A percentile compares a stretch with the other conserved stretches of the same genome.
Conservation (phyloP, 1,284 basidiomycete genomes). For the Ganoderma lingzhi region DNA sequence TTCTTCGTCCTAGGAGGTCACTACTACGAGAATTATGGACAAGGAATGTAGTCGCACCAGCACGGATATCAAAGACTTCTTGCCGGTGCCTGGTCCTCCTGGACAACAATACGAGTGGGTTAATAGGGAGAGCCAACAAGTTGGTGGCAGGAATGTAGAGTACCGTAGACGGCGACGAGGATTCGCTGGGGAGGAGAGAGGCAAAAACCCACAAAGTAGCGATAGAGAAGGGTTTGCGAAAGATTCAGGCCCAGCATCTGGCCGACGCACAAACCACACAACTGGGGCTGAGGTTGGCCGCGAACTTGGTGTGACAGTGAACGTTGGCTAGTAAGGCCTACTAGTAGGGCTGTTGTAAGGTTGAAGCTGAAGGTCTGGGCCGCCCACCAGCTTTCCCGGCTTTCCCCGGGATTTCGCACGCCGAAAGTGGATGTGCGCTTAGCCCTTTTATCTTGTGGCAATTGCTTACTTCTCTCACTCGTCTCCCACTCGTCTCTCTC, state of each 20-base stretch:
- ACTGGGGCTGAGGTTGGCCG: too few relatives aligned
- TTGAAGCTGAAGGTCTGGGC: too few relatives aligned
- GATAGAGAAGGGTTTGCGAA: neutral
- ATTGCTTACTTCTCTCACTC: too few relatives aligned
- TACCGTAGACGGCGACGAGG: neutral
- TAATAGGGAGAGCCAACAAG: neutral
- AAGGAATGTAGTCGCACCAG: slow-evolving; percentile 2
- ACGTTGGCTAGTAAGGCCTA: too few relatives aligned
- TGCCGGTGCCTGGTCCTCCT: slow-evolving; percentile 9
- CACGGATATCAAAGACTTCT: slow-evolving; percentile 9
- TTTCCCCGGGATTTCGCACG: too few relatives aligned
- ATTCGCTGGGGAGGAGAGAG: neutral
- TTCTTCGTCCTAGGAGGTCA: neutral
- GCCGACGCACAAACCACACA: neutral
- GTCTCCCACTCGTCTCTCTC: too few relatives aligned
- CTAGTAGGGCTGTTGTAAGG: too few relatives aligned
- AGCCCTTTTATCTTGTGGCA: too few relatives aligned
- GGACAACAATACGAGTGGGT: neutral
- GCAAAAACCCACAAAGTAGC: neutral
- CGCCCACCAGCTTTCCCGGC: too few relatives aligned
- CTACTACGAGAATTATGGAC: neutral
- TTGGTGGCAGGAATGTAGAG: neutral
- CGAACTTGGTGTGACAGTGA: too few relatives aligned
- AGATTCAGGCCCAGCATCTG: neutral
- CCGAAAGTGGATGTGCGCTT: too few relatives aligned